Percentiles rank a stretch among this genome's conserved stretches.
phyloP scores from a whole-genome alignment of 2,329 filamentous ascomycete genomes.

The Orbilia blumenaviensis region DNA sequence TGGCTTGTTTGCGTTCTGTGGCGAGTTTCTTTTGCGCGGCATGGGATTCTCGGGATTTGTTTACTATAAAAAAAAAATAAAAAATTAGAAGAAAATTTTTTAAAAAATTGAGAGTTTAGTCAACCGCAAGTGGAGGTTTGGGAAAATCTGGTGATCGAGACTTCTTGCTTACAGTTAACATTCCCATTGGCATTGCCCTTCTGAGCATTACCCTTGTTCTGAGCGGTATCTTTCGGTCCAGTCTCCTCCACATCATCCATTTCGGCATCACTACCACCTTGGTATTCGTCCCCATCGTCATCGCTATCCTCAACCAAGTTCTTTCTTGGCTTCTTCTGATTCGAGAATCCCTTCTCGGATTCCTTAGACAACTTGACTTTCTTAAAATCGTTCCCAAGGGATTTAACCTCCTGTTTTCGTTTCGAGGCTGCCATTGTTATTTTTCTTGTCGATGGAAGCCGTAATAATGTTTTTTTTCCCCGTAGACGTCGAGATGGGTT shows the following conservation, averaged over 20 bases:
- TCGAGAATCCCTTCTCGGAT: slow-evolving; percentile 15
- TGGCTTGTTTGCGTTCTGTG: slow-evolving; percentile 87
- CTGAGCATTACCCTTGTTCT: slow-evolving; percentile 62
- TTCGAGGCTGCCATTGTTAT: slow-evolving; percentile 49
- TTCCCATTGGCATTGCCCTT: slow-evolving; percentile 61
- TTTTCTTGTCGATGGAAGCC: background rate
- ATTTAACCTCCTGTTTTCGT: slow-evolving; percentile 45
- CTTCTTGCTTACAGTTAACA: slow-evolving; percentile 38
- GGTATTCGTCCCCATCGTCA: slow-evolving; percentile 60
- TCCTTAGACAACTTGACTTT: slow-evolving; percentile 50
- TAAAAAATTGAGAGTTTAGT: too few species aligned
- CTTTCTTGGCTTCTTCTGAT: slow-evolving; percentile 35
- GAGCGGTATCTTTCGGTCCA: slow-evolving; percentile 55
- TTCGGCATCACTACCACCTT: slow-evolving; percentile 61
- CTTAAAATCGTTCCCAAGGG: slow-evolving; percentile 33
- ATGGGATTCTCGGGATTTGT: slow-evolving; percentile 84
- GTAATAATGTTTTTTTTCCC: background rate
- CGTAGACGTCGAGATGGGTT: background rate
- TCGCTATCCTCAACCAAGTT: slow-evolving; percentile 59
- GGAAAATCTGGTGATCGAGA: background rate
- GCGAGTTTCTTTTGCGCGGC: slow-evolving; percentile 89
- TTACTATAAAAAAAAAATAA: slow-evolving; percentile 63
- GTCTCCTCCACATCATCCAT: slow-evolving; percentile 59
- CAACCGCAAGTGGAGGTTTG: slow-evolving; percentile 2
- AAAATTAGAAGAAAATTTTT: too few species aligned